phyloP scores from a whole-genome alignment of 352 stramenopile species.

The Pythium insidiosum region DNA sequence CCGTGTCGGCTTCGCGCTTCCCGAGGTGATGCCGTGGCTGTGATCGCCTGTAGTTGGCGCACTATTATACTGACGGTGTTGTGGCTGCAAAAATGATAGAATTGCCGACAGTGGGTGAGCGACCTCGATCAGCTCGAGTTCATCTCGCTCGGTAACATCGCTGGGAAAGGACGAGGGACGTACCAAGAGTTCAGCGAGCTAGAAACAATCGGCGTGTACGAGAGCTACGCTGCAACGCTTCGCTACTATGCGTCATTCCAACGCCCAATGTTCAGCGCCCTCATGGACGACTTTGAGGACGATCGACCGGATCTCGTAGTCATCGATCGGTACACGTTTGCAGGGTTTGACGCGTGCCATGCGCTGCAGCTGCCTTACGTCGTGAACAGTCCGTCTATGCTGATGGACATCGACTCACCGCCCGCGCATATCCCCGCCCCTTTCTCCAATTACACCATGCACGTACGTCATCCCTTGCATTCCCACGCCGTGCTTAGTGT shows the following conservation, averaged over 20 bases:
- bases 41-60: neutral
- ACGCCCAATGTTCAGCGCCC: constrained; percentile 51
- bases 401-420: constrained; percentile 81
- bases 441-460: constrained; percentile 77
- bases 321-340: constrained; percentile 79
- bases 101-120: constrained; percentile 68
- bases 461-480: constrained; percentile 29
- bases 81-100: constrained; percentile 17
- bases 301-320: constrained; percentile 64
- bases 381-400: constrained; percentile 71
- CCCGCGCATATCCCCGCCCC: constrained; percentile 72
- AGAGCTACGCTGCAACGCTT: constrained; percentile 57
- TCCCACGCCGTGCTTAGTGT: neutral
- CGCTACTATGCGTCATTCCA: constrained; percentile 77
- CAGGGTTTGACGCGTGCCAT: constrained; percentile 61
- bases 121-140: constrained; percentile 76
- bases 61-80: neutral
- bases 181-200: constrained; percentile 25
- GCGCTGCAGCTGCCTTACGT: constrained; percentile 62
- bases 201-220: constrained; percentile 34
- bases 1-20: constrained; percentile 70
- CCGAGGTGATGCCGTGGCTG: constrained; percentile 30
- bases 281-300: constrained; percentile 53
- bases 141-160: constrained; percentile 64
- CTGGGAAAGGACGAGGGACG: constrained; percentile 22